phyloP scores from a whole-genome alignment of 768 basidiomycete genomes.

The Amanita inopinata region DNA sequence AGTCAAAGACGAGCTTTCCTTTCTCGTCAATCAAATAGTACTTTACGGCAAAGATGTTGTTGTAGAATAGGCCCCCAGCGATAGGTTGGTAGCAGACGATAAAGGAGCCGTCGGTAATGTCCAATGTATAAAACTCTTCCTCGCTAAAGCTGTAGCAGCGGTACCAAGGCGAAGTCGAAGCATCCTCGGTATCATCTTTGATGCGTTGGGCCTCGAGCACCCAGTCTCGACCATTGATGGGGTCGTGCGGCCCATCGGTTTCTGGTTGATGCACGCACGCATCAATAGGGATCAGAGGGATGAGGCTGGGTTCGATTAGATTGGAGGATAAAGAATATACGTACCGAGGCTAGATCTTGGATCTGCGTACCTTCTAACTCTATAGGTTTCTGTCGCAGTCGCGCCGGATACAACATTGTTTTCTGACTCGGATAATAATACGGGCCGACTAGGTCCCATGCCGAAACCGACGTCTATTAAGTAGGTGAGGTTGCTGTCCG shows the following conservation, averaged over 20 bases:
- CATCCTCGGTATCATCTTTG: conserved; percentile 2
- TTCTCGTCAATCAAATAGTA: conserved; percentile 17
- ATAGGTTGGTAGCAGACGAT: conserved; percentile 14
- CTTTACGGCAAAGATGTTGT: conserved; percentile 18
- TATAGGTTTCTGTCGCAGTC: conserved; percentile 6
- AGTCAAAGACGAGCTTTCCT: neutral
- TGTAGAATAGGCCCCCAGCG: conserved; percentile 15
- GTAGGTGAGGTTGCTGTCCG: conserved; percentile 6
- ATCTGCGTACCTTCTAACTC: conserved; percentile 3
- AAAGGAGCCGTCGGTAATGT: conserved; percentile 17
- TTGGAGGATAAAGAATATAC: neutral
- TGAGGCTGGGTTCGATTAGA: neutral
- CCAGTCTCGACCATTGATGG: conserved; percentile 6
- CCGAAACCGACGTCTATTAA: conserved; percentile 8
- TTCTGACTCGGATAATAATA: conserved; percentile 8
- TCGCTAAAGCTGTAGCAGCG: conserved; percentile 20
- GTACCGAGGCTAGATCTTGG: conserved; percentile 8
- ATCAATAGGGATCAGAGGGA: neutral
- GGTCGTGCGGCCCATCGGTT: too few relatives aligned
- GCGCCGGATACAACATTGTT: conserved; percentile 7
- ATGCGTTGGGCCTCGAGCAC: conserved; percentile 14
- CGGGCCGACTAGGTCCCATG: conserved; percentile 1
- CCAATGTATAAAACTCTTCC: conserved; percentile 18
- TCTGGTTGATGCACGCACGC: too few relatives aligned
- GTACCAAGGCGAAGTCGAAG: conserved; percentile 13